Evolutionary conservation across 495 filamentous ascomycete species (phyloP), one percentile per base, ranked within the genome.

Genomic region (Neurospora sublineolata): DNA sequence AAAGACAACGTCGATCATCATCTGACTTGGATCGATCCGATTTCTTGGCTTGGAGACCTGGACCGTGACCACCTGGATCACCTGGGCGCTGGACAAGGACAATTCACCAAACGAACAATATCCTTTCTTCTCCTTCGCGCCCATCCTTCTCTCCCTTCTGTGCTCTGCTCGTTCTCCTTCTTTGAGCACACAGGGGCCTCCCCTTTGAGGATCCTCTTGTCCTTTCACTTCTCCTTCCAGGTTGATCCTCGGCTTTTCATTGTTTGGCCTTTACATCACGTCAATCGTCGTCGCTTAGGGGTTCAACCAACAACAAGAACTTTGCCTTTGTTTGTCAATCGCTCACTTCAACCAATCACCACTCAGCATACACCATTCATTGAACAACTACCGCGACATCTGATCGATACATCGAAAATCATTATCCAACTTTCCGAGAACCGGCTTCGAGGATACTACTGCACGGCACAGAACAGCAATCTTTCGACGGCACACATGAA

Each of bases 211-310:
- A 41, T 68, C 11, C 36, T 68, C 6, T 37, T 38, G 36, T 39
- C 71, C 44, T 6, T 52, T 69, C 20, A 11, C 73, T 67, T 38
- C 38, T 85, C 83, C 77, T 83, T 81, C 82, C 83, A 81, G 83
- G 84, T 86, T 84, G 84, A 86, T 80, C 83, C 84, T 86, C 78
- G 82, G 83, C 81, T 77, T 78, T 73, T 72, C 75, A 42, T 77
- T 74, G 72, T 75, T 73, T 75, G 73, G 76, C 68, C 72, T 69
- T 73, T 69, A 68, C 42, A 30, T 60, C 23, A 60, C 44, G n/a
- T 52, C 44, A 52, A 52, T 30, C 52, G 52, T 64, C 30, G 52
- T 33, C 52, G 27, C 52, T 60, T 60, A 60, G 52, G 52, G 52
- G 52, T 30, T 30, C 52, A 60, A 16, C 14, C 52, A 60, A 16